Percentiles rank a stretch among this genome's conserved stretches.
These are phyloP conservation scores for Syzygium aqueum DNA, from an alignment of 345 rosid genomes.

Conservation along the genomic window DNA sequence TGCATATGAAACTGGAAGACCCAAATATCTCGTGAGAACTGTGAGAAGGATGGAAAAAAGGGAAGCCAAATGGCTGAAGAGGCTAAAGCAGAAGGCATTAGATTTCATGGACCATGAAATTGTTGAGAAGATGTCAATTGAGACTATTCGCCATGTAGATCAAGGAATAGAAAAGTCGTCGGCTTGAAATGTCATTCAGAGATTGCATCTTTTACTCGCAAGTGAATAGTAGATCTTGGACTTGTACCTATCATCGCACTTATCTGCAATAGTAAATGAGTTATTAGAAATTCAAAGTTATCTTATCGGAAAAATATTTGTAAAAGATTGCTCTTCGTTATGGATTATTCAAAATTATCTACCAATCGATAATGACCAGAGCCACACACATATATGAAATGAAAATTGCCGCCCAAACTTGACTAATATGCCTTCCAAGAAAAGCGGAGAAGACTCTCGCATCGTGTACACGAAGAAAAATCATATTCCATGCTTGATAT, in stretches of 20 bases:
- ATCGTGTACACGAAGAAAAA: not conserved
- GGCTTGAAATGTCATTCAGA: too few relatives aligned
- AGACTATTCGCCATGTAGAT: not conserved
- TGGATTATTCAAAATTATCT: too few relatives aligned
- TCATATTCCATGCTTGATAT: not conserved
- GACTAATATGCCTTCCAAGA: fast-evolving
- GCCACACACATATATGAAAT: too few relatives aligned
- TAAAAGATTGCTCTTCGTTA: too few relatives aligned
- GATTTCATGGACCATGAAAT: not conserved
- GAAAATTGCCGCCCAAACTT: not conserved
- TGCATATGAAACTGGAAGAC: not conserved
- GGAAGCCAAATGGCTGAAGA: not conserved
- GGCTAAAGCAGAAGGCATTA: not conserved
- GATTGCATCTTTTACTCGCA: too few relatives aligned
- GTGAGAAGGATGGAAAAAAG: not conserved
- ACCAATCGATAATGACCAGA: too few relatives aligned
- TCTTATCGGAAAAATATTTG: too few relatives aligned
- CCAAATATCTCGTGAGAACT: not conserved
- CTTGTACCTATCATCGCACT: not conserved
- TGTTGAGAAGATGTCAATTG: not conserved
- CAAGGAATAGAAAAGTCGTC: not conserved
- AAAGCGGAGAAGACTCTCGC: not conserved
- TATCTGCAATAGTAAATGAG: not conserved
- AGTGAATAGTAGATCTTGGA: not conserved
- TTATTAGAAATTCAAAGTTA: too few relatives aligned